phyloP scores from a whole-genome alignment of 495 filamentous ascomycete genomes.

The Paragyromitra xinjiangensis region DNA sequence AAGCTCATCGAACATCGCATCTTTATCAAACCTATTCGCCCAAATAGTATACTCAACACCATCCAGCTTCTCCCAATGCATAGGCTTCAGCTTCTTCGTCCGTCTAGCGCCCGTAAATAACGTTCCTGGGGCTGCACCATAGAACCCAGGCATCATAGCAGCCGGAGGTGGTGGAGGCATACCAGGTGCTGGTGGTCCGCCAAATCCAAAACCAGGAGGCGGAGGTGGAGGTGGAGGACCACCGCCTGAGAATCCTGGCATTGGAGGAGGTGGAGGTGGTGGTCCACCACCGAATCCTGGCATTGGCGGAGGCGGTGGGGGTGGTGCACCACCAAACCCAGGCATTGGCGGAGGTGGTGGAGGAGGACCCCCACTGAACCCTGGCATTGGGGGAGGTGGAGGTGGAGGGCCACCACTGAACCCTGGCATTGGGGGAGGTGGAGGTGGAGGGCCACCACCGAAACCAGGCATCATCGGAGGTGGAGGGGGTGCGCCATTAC shows the following conservation, averaged over 20 bases:
- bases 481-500: constrained; percentile 43
- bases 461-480: constrained; percentile 29
- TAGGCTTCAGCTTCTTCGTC: constrained; percentile 98
- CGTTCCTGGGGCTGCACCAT: constrained; percentile 44
- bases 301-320: constrained; percentile 48
- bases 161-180: constrained; percentile 41
- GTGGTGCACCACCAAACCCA: constrained; percentile 44
- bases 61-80: constrained; percentile 99
- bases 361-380: constrained; percentile 36
- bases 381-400: constrained; percentile 45
- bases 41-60: constrained; percentile 92
- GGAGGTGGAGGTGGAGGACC: constrained; percentile 46
- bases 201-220: constrained; percentile 59
- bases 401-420: constrained; percentile 40
- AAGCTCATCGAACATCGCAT: constrained; percentile 93
- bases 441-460: constrained; percentile 59
- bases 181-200: constrained; percentile 49
- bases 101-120: constrained; percentile 75
- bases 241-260: constrained; percentile 59
- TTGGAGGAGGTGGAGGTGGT: constrained; percentile 41
- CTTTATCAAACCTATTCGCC: constrained; percentile 86
- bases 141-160: constrained; percentile 42
- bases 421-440: constrained; percentile 63
- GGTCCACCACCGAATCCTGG: constrained; percentile 44
- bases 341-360: constrained; percentile 42